Evolutionary conservation across 1,139 yeast species (phyloP).

Genomic region (Candida tetrigidarum): DNA sequence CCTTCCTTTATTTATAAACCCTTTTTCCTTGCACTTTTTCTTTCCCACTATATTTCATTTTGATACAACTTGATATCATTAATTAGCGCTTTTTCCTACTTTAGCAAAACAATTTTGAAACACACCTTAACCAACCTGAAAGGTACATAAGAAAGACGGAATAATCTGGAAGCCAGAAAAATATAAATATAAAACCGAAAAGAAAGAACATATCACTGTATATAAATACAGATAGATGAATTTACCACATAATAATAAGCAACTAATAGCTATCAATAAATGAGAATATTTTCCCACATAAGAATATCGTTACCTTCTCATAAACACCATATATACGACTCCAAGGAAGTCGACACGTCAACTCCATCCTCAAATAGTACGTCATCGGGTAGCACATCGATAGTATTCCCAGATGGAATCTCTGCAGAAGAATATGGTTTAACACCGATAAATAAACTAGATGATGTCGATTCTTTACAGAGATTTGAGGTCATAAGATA

Average conservation of each 20-base stretch:
- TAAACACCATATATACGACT: neutral
- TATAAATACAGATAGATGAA: constrained; percentile 1
- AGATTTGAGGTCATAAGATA: constrained; percentile 18
- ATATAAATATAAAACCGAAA: neutral
- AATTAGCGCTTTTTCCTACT: neutral
- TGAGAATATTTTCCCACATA: constrained; percentile 3
- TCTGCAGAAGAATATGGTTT: constrained; percentile 18
- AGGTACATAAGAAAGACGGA: neutral
- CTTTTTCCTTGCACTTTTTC: neutral
- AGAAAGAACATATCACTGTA: no score
- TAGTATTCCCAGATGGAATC: constrained; percentile 16
- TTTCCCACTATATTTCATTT: neutral
- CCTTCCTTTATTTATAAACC: neutral
- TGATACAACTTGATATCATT: no score
- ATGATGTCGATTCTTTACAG: constrained; percentile 15
- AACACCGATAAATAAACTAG: constrained; percentile 13
- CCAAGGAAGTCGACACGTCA: neutral
- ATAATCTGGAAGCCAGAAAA: no score
- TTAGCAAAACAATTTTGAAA: neutral
- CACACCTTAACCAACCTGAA: neutral
- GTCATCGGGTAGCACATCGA: constrained; percentile 7
- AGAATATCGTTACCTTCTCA: constrained; percentile 1
- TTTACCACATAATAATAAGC: neutral
- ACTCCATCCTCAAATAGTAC: neutral
- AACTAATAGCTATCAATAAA: neutral